Evolutionary conservation across 116 monocot genomes (phyloP), one percentile per base, ranked within the genome.

Genomic region (Posidonia oceanica): DNA sequence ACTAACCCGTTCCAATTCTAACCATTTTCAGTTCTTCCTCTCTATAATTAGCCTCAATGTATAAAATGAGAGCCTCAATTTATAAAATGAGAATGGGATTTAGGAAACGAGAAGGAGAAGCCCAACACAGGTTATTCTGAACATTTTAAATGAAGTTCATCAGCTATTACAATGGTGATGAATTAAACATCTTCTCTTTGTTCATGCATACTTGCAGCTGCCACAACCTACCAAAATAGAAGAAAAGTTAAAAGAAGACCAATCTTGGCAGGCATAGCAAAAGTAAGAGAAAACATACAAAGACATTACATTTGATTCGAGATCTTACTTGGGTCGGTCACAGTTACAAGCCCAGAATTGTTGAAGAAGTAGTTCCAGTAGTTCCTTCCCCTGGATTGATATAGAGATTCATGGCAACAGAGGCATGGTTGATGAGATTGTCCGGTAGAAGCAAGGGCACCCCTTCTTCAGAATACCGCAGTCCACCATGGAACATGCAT

Each of bases 351-450:
- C 1, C 75, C 87, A 5, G 87, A 78, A 39, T 67, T 67, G n/a
- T 78, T 81, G 84, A 87, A 87, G 75, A 71, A 55, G 68, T 81
- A 87, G 64, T 87, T 87, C 87, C 87, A 87, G 64, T 72, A 52
- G 72, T 87, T 81, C 74, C 81, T 79, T 5, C 87, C 83, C 59
- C 36, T 81, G 53, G 76, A 73, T 44, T 84, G 79, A 66, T 83
- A 68, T 87, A 87, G 41, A 83, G 59, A 71, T 87, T 87, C 87
- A 87, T 87, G 76, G 79, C 87, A 36, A 87, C 55, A 39, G 84
- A 87, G n/a, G 87, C 81, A 57, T 83, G 87, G 44, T 74, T 83
- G 37, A 79, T 68, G 52, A 80, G 81, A 48, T 53, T 83, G 37
- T 81, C 69, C 18, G 87, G 71, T 74, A 68, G 71, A 71, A 81